Evolutionary conservation across 1,284 basidiomycete genomes (phyloP), one percentile per base, ranked within the genome.

Genomic region (Limonomyces culmigenus): DNA sequence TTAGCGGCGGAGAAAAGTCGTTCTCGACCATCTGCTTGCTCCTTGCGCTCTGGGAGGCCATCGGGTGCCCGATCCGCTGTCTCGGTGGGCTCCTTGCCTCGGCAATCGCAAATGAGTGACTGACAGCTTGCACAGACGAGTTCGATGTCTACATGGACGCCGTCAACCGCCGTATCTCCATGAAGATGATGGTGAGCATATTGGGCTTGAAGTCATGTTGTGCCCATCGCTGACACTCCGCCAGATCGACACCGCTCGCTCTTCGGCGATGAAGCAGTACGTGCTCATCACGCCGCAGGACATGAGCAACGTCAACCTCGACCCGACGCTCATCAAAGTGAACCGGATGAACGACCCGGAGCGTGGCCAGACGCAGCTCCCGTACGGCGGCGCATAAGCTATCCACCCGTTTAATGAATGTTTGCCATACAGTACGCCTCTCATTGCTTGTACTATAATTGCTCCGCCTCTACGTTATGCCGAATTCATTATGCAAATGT

Each of bases 71-170:
- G 0, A 70, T 99, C 37, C 67, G 93, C 40, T 98, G 93, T 50
- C 70, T 98, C 21, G 92, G 93, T 78, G n/a, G n/a, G 56, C 49
- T 64, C 61, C 44, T 32, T 51, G 56, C 41, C 43, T 17, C 38
- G 12, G 32, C 11, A 4, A n/a, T 18, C 16, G 15, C 15, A 5
- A 18, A 17, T 31, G 29, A 5, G 14, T 33, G 12, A n/a, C 12
- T n/a, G n/a, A 6, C 19, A 17, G 16, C 20, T 10, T 10, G 6
- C 11, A 27, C 29, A 78, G 83, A 86, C 45, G 83, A 87, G 51
- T 93, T 91, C 51, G 87, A 95, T 46, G 91, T 96, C 11, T 96
- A 93, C 62, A 88, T 95, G 79, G 92, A 97, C 51, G 78, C 81
- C 17, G 80, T 89, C 39, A 96, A 96, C 52, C 74, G 93, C 23